Base-by-base conservation (phyloP, 1,284 basidiomycete genomes). In the Cryptococcus sp. region DNA sequence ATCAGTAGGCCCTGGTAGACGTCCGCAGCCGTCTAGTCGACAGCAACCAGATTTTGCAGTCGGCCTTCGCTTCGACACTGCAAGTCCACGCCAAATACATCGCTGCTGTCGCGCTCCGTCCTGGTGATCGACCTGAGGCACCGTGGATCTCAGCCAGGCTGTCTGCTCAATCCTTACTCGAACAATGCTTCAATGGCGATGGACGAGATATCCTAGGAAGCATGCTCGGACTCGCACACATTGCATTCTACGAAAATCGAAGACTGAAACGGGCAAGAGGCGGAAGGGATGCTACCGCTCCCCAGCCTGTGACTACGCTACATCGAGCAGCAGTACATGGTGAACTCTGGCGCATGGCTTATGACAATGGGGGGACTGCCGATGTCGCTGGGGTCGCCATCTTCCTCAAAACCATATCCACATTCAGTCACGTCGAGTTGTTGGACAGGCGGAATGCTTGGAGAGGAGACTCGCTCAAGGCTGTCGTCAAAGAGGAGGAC, bases 291-390 rank as follows among this genome's bases (percentile, higher is more conserved):
- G 48, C 45, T 1, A 53, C 56, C 7, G 32, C 57, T 14, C 53
- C 64, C 1, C 50, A 61, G 13, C 50, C 50, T 10, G 58, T 66
- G 13, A 53, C 62, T 4, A 48, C 52, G 4, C 60, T 74, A 0
- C 66, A 64, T 7, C 52, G 53, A 2, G 61, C 69, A 19, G 50
- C 34, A 73, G 80, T 70, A 39, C 80, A 81, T 34, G 78, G 79
- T 37, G 80, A 80, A 43, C 71, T 88, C 24, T 94, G 91, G 91
- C 76, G 74, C 45, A 81, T 79, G 56, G 75, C 82, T 2, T 91
- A 87, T 64, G 77, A 80, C 10, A 76, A 76, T 3, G 66, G 90
- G 2, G 78, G 81, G 40, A 78, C 80, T 13, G 77, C 74, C 31
- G 86, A 90, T 62, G 67, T 75, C 4, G 78, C 81, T 19, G 85